Percentiles rank a stretch among this genome's conserved stretches.
Evolutionary conservation across 345 rosid species (phyloP).

Genomic region (Luvunga scandens): DNA sequence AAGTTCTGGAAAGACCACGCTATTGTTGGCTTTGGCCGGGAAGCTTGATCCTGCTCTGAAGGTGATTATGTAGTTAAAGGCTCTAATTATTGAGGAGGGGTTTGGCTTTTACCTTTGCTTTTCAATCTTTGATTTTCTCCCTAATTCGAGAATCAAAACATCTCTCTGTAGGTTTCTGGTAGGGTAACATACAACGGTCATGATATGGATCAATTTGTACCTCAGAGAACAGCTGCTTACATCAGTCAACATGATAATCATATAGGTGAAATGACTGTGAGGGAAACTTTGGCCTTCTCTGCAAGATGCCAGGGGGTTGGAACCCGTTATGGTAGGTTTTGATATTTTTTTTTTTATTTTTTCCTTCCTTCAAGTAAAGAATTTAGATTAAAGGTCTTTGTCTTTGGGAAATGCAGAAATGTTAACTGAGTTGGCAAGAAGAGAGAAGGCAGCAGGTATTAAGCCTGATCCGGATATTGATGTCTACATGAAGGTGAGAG

Average conservation of each 20-base stretch:
- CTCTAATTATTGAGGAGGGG: conserved; percentile 7
- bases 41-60: conserved; percentile 60
- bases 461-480: conserved; percentile 83
- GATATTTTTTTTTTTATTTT: background rate
- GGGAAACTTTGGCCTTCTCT: conserved; percentile 84
- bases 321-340: conserved; percentile 40
- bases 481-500: conserved; percentile 68
- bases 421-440: conserved; percentile 67
- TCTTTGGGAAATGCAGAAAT: conserved; percentile 36
- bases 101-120: background rate
- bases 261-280: conserved; percentile 75
- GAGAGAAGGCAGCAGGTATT: conserved; percentile 76
- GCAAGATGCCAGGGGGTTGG: conserved; percentile 88
- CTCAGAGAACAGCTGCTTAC: conserved; percentile 53
- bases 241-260: conserved; percentile 83
- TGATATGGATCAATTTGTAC: conserved; percentile 39
- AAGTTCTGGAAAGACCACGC: conserved; percentile 79
- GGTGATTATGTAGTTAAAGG: conserved; percentile 28
- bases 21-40: conserved; percentile 73
- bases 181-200: conserved; percentile 51
- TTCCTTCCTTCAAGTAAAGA: background rate
- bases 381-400: background rate
- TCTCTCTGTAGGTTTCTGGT: conserved; percentile 35
- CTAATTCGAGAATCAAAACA: background rate
- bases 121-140: conserved; percentile 25